These are phyloP conservation scores for Fusarium nygamai DNA, from an alignment of 2,329 filamentous ascomycete species.

Conservation along the genomic window DNA sequence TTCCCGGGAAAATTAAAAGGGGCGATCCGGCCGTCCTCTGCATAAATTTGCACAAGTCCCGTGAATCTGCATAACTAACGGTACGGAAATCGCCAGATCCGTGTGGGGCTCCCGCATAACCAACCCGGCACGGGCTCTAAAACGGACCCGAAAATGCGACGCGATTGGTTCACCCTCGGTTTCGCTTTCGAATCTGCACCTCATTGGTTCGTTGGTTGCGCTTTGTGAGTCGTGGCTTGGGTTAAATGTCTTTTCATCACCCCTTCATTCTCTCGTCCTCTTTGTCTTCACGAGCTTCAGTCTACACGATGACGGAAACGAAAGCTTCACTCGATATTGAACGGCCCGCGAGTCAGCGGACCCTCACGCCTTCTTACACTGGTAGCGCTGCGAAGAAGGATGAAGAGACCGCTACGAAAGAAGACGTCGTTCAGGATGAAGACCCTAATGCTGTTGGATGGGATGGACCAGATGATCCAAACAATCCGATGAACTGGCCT, in stretches of 20 bases:
- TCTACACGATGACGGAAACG: neutral
- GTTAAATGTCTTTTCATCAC: slow-evolving; percentile 7
- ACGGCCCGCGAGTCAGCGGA: slow-evolving; percentile 31
- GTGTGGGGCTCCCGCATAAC: slow-evolving; percentile 26
- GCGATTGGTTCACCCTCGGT: slow-evolving; percentile 9
- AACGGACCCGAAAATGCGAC: neutral
- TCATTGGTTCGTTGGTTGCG: neutral
- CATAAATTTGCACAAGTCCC: slow-evolving; percentile 15
- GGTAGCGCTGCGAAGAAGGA: slow-evolving; percentile 3
- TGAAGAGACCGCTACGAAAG: slow-evolving; percentile 6
- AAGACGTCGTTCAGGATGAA: neutral
- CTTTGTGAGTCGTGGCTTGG: neutral
- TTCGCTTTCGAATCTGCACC: neutral
- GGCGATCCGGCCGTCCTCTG: neutral
- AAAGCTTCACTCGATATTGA: slow-evolving; percentile 3
- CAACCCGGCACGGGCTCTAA: neutral
- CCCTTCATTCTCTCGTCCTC: neutral
- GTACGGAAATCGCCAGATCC: slow-evolving; percentile 8
- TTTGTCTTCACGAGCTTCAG: neutral
- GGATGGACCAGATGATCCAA: slow-evolving; percentile 55
- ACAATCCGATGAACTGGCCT: slow-evolving; percentile 74
- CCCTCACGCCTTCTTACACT: slow-evolving; percentile 20
- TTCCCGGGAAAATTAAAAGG: neutral
- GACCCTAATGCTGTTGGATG: slow-evolving; percentile 39
- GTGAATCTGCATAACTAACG: slow-evolving; percentile 6